Base-by-base conservation (phyloP, 2,329 filamentous ascomycete genomes). In the Hymenoscyphus albidus region DNA sequence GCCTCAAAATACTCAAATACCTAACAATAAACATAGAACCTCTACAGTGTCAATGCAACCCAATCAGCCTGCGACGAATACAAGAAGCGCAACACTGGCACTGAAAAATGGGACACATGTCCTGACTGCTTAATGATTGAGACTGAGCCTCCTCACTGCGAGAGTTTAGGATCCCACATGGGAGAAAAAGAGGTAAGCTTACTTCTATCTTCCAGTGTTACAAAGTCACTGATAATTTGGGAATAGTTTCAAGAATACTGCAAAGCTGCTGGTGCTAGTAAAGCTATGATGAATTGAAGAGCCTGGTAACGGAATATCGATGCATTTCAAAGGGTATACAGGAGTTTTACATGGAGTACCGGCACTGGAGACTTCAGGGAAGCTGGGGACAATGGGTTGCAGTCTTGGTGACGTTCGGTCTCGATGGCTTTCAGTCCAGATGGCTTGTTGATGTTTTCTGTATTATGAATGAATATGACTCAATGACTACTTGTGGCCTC, bases 21-120 rank as follows among this genome's bases (percentile, higher is more conserved):
- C 18, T 51, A 51, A 51, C 18, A 51, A n/a, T 10, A 35, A 12
- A 5, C 12, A n/a, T 38, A 69, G 66, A 42, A 63, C 22, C 31
- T 67, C 51, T 68, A 67, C 59, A 69, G 68, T 39, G 65, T 54
- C 38, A 61, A 44, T 18, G 67, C 67, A 32, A 70, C 67, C 27
- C 62, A 38, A 16, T 13, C 55, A 48, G 62, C 69, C 16, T 70
- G 67, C 38, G 51, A 51, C 9, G 42, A 32, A n/a, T 70, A 70
- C 61, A 31, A 56, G 2, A 58, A 59, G 14, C 61, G 67, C 6
- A 66, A 70, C 40, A 65, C 62, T 3, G 67, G 67, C 0, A 38
- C 18, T 10, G 58, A 69, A 2, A 51, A 48, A 54, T 68, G 66
- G 65, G 59, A 68, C 13, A 62, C 62, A 16, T 70, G 69, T 51